Percentiles rank a stretch among this genome's conserved stretches.
These are phyloP conservation scores for Bretschneidera sinensis DNA, from an alignment of 345 rosid species.

Conservation along the genomic window DNA sequence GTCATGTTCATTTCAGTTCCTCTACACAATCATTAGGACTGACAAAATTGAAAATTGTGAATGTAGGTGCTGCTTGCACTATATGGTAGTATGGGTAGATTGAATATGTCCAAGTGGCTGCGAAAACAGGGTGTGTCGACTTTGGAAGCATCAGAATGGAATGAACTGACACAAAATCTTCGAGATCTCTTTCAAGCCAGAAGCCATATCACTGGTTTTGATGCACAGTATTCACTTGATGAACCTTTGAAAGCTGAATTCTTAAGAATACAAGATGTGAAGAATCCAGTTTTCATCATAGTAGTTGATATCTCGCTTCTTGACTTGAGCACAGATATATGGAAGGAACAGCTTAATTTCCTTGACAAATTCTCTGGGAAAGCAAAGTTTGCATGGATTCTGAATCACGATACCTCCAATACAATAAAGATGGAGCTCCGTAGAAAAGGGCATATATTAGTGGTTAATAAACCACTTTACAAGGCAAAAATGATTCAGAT, in stretches of 20 bases:
- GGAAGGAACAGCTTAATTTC: conserved; percentile 82
- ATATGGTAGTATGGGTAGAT: conserved; percentile 60
- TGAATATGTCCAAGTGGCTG: conserved; percentile 64
- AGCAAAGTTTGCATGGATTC: conserved; percentile 79
- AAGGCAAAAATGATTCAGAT: conserved; percentile 87
- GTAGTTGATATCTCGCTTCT: conserved; percentile 77
- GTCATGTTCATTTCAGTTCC: no score
- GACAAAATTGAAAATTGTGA: conserved; percentile 13
- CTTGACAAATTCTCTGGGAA: conserved; percentile 63
- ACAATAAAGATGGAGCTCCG: conserved; percentile 71
- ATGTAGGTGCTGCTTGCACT: conserved; percentile 75
- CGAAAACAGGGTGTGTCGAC: conserved; percentile 52
- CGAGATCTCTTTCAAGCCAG: conserved; percentile 45
- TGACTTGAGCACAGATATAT: conserved; percentile 83
- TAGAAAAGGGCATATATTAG: conserved; percentile 63
- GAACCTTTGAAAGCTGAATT: conserved; percentile 40
- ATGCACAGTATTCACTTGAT: conserved; percentile 31
- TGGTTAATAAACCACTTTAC: conserved; percentile 84
- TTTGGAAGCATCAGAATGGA: conserved; percentile 79
- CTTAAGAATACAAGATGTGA: conserved; percentile 30
- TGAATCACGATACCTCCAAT: conserved; percentile 76
- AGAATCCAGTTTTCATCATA: conserved; percentile 44
- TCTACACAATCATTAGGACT: no score
- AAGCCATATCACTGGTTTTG: conserved; percentile 32
- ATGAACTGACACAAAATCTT: conserved; percentile 68